Base-by-base conservation (phyloP, 2,329 filamentous ascomycete species). In the Cladosporium sphaerospermum region DNA sequence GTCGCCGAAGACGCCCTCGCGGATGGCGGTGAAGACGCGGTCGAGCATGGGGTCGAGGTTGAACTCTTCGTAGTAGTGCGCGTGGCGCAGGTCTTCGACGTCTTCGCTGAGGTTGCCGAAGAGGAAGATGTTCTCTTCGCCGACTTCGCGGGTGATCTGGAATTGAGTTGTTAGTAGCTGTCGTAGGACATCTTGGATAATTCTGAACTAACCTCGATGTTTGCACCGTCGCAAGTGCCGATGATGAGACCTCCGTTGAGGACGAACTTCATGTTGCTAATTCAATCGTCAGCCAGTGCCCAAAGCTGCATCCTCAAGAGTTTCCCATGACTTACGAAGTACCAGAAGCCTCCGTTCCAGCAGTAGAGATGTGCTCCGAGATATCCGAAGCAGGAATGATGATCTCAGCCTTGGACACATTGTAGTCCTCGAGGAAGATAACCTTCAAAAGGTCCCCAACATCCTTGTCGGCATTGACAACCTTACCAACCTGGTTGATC, bases 381-480 rank as follows among this genome's bases (percentile, higher is more conserved):
- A 99, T 85, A 64, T 99, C 93, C 16, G 89, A 96, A 10, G 93
- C 93, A 10, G 93, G 93, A 59, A 83, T 82, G 65, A 99, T 96
- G 66, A 97, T 91, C 74, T 99, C 93, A 3, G 93, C 93, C 78
- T 99, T 99, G 82, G 90, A 96, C 67, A 99, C 93, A 61, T 99
- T 99, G 81, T 99, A 99, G 73, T 99, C 93, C 67, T 95, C 89
- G 51, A 99, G 73, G 78, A 96, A 99, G 66, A 99, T 84, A 50
- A 99, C 93, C 79, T 99, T 99, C 67, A 99, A 80, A 31, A 95
- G 78, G 66, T 97, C 92, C 32, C 92, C 92, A 66, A 97, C 85
- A 33, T 97, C 93, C 41, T 83, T 78, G 65, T 99, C 93, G 39
- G 88, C 88, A 76, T 99, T 99, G 62, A 99, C 86, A 2, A 97